Conservation (phyloP, 768 basidiomycete species). For the Lactarius tabidus region DNA sequence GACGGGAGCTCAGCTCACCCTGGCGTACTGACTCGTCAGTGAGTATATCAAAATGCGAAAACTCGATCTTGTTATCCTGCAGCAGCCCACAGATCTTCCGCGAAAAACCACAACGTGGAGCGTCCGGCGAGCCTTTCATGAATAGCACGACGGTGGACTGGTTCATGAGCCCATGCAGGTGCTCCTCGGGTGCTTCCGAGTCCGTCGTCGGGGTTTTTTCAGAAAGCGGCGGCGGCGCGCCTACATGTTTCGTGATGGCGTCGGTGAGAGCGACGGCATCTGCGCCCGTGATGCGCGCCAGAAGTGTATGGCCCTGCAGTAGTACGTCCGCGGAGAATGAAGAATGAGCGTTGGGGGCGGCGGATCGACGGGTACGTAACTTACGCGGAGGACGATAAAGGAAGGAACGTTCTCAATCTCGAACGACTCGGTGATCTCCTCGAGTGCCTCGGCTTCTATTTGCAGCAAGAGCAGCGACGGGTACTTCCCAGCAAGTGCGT, state of each 20-base stretch:
- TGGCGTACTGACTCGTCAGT: neutral
- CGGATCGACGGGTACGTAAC: constrained; percentile 30
- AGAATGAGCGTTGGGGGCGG: constrained; percentile 3
- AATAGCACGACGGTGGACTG: constrained; percentile 58
- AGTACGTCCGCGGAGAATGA: constrained; percentile 3
- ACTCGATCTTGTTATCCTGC: constrained; percentile 45
- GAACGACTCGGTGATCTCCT: constrained; percentile 85
- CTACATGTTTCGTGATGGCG: constrained; percentile 56
- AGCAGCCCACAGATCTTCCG: constrained; percentile 52
- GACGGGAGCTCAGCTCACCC: neutral
- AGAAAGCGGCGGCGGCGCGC: constrained; percentile 24
- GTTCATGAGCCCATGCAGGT: constrained; percentile 71
- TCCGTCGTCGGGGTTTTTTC: constrained; percentile 39
- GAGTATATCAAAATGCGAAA: constrained; percentile 31
- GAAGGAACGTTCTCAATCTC: constrained; percentile 86
- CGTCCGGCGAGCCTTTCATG: constrained; percentile 61
- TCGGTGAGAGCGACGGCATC: constrained; percentile 63
- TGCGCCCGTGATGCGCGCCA: constrained; percentile 74
- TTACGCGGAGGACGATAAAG: constrained; percentile 78
- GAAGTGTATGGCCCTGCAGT: constrained; percentile 81
- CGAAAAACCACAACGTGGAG: constrained; percentile 62
- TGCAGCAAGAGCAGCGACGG: constrained; percentile 59
- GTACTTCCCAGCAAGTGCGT: constrained; percentile 70
- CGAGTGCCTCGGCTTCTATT: constrained; percentile 76
- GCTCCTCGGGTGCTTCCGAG: constrained; percentile 61